Evolutionary conservation across 371 early-diverging fungal genomes (phyloP), one percentile per base, ranked within the genome.

Genomic region (Batkoa obscura): DNA sequence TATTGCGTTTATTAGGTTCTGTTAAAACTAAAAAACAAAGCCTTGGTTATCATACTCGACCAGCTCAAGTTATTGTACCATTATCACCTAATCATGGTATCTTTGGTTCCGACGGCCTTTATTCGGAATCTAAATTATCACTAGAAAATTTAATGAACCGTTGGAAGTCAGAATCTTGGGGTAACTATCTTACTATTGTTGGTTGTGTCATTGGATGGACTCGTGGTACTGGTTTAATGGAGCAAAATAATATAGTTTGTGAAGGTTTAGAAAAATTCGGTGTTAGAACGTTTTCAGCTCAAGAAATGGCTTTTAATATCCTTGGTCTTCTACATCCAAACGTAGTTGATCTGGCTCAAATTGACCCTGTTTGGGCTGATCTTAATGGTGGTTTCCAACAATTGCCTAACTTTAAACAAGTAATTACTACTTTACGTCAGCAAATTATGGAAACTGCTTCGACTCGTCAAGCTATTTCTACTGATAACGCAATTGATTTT

Each of bases 161-260:
- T 56, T 94, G 90, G 90, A 73, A 81, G 50, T 79, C 93, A 56
- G 95, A 94, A 66, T 75, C 76, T 57, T 94, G 95, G 95, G 73
- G 80, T 43, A 73, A 72, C 66, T 88, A 93, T 74, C 69, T 94
- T 60, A 74, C 86, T 38, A 82, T 95, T 48, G 73, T 89, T 45
- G 94, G 94, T 60, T 90, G 92, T 43, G 87, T 88, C 43, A 95
- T 95, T 65, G 95, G 95, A 30, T 95, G 96, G 94, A 95, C 96
- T 39, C 84, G 94, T 62, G 93, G 96, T 61, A 95, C 96, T 49
- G 92, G 93, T 46, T 74, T 94, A 64, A 94, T 94, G 94, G 76
- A 76, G 48, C 76, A 78, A 52, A 94, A 91, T 75, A 91, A 94
- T 72, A 76, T 88, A 53, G 81, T 92, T 50, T 88, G 93, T 39